A percentile compares a stretch with the other conserved stretches of the same genome.
Evolutionary conservation across 305 asterid species (phyloP).

Genomic region (Fraxinus xanthoxyloides): DNA sequence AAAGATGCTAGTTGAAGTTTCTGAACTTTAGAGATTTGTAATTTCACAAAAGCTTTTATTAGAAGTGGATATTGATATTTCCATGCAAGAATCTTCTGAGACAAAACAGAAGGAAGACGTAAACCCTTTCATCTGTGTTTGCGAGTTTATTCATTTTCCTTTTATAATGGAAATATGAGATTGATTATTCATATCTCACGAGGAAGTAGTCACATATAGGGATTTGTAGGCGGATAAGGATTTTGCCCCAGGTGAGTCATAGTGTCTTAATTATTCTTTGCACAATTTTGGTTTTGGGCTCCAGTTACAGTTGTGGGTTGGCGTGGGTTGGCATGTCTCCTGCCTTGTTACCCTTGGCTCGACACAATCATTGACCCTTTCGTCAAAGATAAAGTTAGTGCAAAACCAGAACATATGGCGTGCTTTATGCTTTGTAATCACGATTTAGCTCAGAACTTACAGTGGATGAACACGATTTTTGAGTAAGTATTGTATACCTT

Average conservation of each 20-base stretch:
- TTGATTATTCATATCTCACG: background rate
- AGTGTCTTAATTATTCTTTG: background rate
- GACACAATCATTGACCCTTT: background rate
- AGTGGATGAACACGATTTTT: background rate
- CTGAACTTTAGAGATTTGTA: conserved; percentile 3
- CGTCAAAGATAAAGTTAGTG: background rate
- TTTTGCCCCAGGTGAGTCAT: background rate
- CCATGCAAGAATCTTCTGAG: conserved; percentile 4
- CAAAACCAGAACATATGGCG: background rate
- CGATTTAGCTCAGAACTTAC: background rate
- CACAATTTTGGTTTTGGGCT: background rate
- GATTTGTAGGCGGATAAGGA: background rate
- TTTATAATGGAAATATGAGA: background rate
- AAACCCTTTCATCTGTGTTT: background rate
- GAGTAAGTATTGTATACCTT: background rate
- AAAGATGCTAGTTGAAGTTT: conserved; percentile 12
- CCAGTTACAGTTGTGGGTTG: background rate
- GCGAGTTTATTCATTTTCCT: background rate
- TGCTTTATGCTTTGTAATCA: background rate
- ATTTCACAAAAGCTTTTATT: conserved; percentile 16
- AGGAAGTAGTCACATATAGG: background rate
- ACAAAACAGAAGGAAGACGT: background rate
- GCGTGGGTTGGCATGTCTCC: background rate
- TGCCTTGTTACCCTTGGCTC: background rate
- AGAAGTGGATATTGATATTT: conserved; percentile 2